A percentile compares a stretch with the other conserved stretches of the same genome.
phyloP scores from a whole-genome alignment of 2,329 filamentous ascomycete species.

The Immersiporthe knoxdaviesiana region DNA sequence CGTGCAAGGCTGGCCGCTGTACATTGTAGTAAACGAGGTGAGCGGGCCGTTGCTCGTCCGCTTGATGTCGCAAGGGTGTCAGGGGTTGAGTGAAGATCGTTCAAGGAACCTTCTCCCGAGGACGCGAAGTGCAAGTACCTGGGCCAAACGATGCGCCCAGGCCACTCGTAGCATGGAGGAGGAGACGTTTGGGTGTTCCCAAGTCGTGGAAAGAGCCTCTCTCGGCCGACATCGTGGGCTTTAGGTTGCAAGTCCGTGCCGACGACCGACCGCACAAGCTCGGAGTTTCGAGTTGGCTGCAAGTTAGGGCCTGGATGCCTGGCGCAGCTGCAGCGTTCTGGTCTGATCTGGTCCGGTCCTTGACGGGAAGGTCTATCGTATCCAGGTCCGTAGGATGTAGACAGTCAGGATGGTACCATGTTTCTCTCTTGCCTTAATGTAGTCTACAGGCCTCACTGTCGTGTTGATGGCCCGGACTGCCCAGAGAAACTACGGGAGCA shows the following conservation, averaged over 20 bases:
- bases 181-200: background rate
- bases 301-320: background rate
- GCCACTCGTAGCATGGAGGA: background rate
- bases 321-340: background rate
- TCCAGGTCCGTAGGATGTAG: background rate
- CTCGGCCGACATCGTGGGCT: background rate
- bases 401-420: background rate
- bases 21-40: constrained; percentile 9
- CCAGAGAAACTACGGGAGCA: background rate
- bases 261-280: constrained; percentile 9
- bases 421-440: background rate
- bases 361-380: constrained; percentile 1
- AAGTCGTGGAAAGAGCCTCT: background rate
- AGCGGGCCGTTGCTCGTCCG: constrained; percentile 25
- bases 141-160: background rate
- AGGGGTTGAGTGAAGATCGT: constrained; percentile 19
- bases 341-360: background rate
- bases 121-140: background rate
- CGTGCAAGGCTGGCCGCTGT: constrained; percentile 17
- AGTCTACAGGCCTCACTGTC: background rate
- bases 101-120: background rate
- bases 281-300: constrained; percentile 3
- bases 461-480: background rate
- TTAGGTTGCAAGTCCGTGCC: background rate
- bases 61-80: constrained; percentile 21